A percentile compares a stretch with the other conserved stretches of the same genome.
phyloP scores from a whole-genome alignment of 192 early-diverging fungal genomes.

The Linderina pennispora region DNA sequence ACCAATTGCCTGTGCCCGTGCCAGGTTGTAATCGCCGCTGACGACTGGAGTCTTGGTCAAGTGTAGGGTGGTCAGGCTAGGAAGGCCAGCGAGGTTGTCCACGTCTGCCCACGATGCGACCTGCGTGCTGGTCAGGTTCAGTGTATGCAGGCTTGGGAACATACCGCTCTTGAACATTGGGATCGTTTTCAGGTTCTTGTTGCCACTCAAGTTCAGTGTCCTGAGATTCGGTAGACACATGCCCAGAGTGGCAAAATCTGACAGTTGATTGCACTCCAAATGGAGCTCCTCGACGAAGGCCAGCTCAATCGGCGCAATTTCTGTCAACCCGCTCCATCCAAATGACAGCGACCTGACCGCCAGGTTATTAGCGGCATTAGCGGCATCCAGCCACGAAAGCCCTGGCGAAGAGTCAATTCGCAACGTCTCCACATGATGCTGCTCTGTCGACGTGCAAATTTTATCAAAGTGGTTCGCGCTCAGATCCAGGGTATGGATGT shows the following conservation, averaged over 20 bases:
- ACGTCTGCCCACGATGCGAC: conserved; percentile 4
- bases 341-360: conserved; percentile 9
- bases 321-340: conserved; percentile 7
- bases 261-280: conserved; percentile 21
- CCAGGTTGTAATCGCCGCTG: background rate
- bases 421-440: conserved; percentile 6
- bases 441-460: too few relatives aligned
- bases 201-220: conserved; percentile 19
- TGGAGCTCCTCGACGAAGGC: conserved; percentile 10
- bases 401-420: conserved; percentile 11
- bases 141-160: conserved; percentile 2
- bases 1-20: conserved; percentile 9
- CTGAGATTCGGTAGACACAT: conserved; percentile 3
- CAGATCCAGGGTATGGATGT: conserved; percentile 10
- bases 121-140: conserved; percentile 21
- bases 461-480: conserved; percentile 24
- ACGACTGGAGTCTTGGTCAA: conserved; percentile 5
- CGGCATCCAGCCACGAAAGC: conserved; percentile 8
- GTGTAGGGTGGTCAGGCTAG: conserved; percentile 2
- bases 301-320: background rate
- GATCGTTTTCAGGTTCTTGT: background rate
- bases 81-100: background rate
- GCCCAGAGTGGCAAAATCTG: conserved; percentile 6
- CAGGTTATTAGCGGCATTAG: background rate
- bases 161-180: background rate